Evolutionary conservation across 495 filamentous ascomycete genomes (phyloP).

Genomic region (Penicillium angulare): DNA sequence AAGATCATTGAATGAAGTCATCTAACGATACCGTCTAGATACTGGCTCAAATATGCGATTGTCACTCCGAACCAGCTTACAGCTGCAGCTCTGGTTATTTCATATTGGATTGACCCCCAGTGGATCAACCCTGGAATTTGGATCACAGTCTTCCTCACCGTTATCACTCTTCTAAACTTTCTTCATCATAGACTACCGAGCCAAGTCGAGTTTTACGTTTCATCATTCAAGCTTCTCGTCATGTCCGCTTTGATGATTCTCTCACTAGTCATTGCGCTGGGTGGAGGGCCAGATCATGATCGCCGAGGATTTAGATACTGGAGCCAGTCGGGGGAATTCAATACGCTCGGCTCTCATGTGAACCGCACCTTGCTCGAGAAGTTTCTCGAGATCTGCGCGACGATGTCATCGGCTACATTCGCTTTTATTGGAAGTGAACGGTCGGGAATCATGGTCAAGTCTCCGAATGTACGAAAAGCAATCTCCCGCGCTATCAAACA

Average conservation of each 20-base stretch:
- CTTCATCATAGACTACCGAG: slow-evolving; percentile 49
- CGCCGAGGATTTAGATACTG: slow-evolving; percentile 72
- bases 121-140: slow-evolving; percentile 70
- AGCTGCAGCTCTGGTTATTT: slow-evolving; percentile 67
- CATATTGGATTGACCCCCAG: slow-evolving; percentile 61
- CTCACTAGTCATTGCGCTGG: slow-evolving; percentile 60
- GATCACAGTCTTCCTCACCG: slow-evolving; percentile 65
- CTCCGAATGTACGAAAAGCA: slow-evolving; percentile 65
- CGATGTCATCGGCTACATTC: slow-evolving; percentile 72
- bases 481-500: slow-evolving; percentile 72
- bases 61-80: slow-evolving; percentile 77
- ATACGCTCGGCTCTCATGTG: slow-evolving; percentile 3
- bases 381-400: slow-evolving; percentile 64
- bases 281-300: slow-evolving; percentile 67
- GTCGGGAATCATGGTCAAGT: slow-evolving; percentile 66
- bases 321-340: slow-evolving; percentile 43
- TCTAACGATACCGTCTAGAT: slow-evolving; percentile 25
- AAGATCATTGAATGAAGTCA: not conserved
- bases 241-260: slow-evolving; percentile 67
- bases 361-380: slow-evolving; percentile 23
- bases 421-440: slow-evolving; percentile 83
- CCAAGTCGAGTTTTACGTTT: slow-evolving; percentile 52
- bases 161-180: slow-evolving; percentile 62
- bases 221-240: slow-evolving; percentile 63
- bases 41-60: slow-evolving; percentile 67